These are phyloP conservation scores for Oryza brachyantha DNA, from an alignment of 176 grass and related monocot species.

Conservation along the genomic window DNA sequence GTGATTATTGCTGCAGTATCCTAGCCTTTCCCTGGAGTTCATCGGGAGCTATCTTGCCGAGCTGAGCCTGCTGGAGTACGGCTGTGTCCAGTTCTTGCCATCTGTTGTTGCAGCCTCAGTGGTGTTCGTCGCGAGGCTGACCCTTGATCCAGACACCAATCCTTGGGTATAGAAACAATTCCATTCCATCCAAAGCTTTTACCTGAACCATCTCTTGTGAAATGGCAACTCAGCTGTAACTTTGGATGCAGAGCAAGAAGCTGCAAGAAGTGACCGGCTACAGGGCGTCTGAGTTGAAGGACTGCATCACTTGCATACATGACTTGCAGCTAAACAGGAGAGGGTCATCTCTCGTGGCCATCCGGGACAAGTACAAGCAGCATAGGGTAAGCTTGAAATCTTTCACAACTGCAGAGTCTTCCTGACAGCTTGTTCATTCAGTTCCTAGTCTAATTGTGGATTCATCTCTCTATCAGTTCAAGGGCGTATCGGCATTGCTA, in stretches of 20 bases:
- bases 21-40: slow-evolving; percentile 49
- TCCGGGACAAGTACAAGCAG: slow-evolving; percentile 83
- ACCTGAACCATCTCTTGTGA: neutral
- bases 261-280: slow-evolving; percentile 61
- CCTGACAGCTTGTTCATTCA: neutral
- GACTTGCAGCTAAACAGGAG: slow-evolving; percentile 71
- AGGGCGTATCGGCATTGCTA: slow-evolving; percentile 65
- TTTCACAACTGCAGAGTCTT: slow-evolving; percentile 13
- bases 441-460: slow-evolving; percentile 21
- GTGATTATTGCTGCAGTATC: slow-evolving; percentile 40
- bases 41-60: slow-evolving; percentile 73
- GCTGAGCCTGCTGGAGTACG: slow-evolving; percentile 78
- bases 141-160: slow-evolving; percentile 55
- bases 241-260: slow-evolving; percentile 59
- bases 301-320: slow-evolving; percentile 61
- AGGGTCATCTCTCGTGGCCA: slow-evolving; percentile 40
- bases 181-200: neutral
- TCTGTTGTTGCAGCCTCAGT: slow-evolving; percentile 73
- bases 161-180: slow-evolving; percentile 67
- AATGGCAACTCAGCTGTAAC: slow-evolving; percentile 18
- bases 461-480: slow-evolving; percentile 72
- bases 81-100: slow-evolving; percentile 68
- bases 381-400: slow-evolving; percentile 54
- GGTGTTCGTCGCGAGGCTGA: slow-evolving; percentile 74
- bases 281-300: slow-evolving; percentile 60